Evolutionary conservation across 2,329 filamentous ascomycete genomes (phyloP).

Genomic region (Alternaria conjuncta): DNA sequence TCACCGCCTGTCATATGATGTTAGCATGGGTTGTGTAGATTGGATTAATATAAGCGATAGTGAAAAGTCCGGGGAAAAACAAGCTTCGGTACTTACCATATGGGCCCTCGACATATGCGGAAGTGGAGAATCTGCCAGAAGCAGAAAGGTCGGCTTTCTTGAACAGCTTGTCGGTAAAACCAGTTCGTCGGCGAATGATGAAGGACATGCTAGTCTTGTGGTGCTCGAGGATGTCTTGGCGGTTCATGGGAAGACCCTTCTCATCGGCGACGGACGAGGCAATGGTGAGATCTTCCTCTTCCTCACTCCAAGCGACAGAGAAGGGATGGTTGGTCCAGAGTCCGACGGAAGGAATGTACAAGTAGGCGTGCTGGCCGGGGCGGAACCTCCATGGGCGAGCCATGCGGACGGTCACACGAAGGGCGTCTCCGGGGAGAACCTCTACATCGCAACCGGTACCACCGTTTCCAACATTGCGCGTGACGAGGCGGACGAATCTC

Average conservation of each 20-base stretch:
- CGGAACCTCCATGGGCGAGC: constrained; percentile 78
- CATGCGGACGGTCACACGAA: constrained; percentile 75
- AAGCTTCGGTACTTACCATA: constrained; percentile 61
- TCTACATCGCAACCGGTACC: constrained; percentile 74
- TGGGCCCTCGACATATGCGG: constrained; percentile 85
- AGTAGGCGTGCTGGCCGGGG: constrained; percentile 78
- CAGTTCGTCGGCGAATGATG: constrained; percentile 84
- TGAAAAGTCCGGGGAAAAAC: constrained; percentile 32
- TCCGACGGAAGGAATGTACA: constrained; percentile 77
- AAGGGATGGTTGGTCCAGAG: constrained; percentile 80
- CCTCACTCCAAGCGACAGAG: constrained; percentile 78
- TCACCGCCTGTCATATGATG: constrained; percentile 65
- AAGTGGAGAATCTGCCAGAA: constrained; percentile 65
- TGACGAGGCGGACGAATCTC: constrained; percentile 66
- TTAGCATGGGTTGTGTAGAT: constrained; percentile 33
- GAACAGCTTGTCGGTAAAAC: constrained; percentile 84
- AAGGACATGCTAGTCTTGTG: constrained; percentile 73
- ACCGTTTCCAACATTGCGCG: constrained; percentile 70
- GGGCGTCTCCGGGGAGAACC: constrained; percentile 76
- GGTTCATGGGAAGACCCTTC: constrained; percentile 56
- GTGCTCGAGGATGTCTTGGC: constrained; percentile 59
- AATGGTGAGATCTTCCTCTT: constrained; percentile 54
- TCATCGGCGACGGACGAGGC: constrained; percentile 42
- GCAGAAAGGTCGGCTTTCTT: constrained; percentile 66
- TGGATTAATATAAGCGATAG: constrained; percentile 32